phyloP scores from a whole-genome alignment of 106 monocot species.

The Dioscorea dumetorum region DNA sequence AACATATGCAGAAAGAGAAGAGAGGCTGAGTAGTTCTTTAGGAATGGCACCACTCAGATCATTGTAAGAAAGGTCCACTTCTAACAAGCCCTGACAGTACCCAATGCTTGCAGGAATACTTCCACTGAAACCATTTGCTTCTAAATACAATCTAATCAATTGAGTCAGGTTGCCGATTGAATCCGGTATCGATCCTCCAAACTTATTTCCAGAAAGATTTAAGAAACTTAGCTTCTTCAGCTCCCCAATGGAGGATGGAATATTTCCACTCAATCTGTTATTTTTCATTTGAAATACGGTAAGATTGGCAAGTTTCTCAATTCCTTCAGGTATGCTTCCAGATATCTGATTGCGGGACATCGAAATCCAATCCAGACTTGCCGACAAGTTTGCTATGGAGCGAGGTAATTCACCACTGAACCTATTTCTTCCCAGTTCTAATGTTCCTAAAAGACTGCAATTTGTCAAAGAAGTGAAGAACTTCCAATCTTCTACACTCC shows the following conservation, averaged over 20 bases:
- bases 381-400: conserved; percentile 1
- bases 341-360: conserved; percentile 7
- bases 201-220: background rate
- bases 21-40: conserved; percentile 12
- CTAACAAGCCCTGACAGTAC: conserved; percentile 1
- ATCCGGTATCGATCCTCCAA: background rate
- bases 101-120: conserved; percentile 27
- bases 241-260: background rate
- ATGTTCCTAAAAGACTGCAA: background rate
- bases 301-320: conserved; percentile 7
- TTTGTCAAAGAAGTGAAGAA: conserved; percentile 7
- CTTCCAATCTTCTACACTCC: conserved; percentile 3
- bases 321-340: conserved; percentile 6
- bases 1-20: background rate
- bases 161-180: conserved; percentile 10
- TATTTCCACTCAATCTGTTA: conserved; percentile 1
- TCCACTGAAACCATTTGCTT: conserved; percentile 2
- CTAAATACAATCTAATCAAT: background rate
- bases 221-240: conserved; percentile 3
- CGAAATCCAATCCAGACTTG: background rate
- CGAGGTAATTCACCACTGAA: conserved; percentile 1
- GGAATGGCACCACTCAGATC: conserved; percentile 17
- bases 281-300: background rate
- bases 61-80: conserved; percentile 8
- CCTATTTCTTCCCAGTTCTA: background rate